Conservation (phyloP, 1,139 yeast genomes). For the Yarrowia galli region DNA sequence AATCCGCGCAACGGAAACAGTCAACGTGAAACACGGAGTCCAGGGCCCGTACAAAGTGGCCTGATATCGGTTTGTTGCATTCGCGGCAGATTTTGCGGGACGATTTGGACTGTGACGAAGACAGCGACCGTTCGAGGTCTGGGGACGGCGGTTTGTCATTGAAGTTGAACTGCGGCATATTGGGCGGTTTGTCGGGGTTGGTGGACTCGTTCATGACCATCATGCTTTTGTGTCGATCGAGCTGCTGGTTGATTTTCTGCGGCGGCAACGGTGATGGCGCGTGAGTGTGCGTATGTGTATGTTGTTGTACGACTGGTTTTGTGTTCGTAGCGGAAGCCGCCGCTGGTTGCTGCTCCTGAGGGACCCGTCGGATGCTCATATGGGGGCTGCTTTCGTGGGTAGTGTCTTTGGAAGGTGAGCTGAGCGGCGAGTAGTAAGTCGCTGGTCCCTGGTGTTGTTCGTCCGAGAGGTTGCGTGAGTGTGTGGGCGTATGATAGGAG, state of each 20-base stretch:
- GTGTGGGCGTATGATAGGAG: constrained; percentile 24
- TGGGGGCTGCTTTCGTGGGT: background rate
- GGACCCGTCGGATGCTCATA: constrained; percentile 21
- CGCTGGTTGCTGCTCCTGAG: background rate
- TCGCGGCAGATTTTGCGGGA: constrained; percentile 57
- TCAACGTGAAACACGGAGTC: constrained; percentile 81
- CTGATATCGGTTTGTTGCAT: constrained; percentile 72
- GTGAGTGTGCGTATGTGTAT: background rate
- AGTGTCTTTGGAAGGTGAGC: constrained; percentile 6
- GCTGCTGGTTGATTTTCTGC: constrained; percentile 2
- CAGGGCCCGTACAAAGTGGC: constrained; percentile 86
- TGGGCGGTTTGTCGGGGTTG: constrained; percentile 3
- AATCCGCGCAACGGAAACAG: constrained; percentile 85
- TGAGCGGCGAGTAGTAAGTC: constrained; percentile 3
- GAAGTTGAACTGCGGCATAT: constrained; percentile 9
- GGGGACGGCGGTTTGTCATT: constrained; percentile 26
- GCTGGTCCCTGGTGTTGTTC: background rate
- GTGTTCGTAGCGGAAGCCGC: no score
- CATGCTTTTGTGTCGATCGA: constrained; percentile 25
- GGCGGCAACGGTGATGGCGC: background rate
- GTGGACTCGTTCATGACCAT: constrained; percentile 31
- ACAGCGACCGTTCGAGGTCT: background rate
- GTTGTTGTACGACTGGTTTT: no score
- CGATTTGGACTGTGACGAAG: background rate
- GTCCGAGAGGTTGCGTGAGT: background rate